Evolutionary conservation across 306 rosid genomes (phyloP).

Genomic region (Biancaea sappan): DNA sequence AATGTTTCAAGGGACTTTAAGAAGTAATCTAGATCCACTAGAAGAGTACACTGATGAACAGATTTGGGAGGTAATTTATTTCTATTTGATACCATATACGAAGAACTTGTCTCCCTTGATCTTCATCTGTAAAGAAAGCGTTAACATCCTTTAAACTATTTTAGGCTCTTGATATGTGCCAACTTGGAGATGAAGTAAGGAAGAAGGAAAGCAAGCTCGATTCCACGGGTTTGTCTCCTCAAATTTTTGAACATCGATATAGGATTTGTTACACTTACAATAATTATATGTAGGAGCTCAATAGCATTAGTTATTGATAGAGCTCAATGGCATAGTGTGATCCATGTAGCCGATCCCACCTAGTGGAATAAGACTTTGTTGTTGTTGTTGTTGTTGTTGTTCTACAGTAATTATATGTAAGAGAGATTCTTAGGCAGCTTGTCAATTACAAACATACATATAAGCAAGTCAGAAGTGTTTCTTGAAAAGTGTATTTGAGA

Average conservation of each 20-base stretch:
- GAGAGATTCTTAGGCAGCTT: too few species aligned
- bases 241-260: slow-evolving; percentile 23
- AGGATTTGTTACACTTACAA: too few species aligned
- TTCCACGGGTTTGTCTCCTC: slow-evolving; percentile 56
- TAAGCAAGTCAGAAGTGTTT: background rate
- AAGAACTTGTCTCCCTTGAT: background rate
- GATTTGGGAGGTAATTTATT: slow-evolving; percentile 77
- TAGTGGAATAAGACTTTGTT: too few species aligned
- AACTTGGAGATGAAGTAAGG: slow-evolving; percentile 88
- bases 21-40: slow-evolving; percentile 81
- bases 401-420: too few species aligned
- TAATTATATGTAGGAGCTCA: too few species aligned
- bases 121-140: background rate
- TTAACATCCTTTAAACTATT: background rate
- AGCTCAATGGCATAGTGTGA: too few species aligned
- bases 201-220: slow-evolving; percentile 77
- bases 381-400: too few species aligned
- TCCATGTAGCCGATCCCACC: too few species aligned
- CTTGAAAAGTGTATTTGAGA: background rate
- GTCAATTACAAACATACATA: background rate
- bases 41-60: slow-evolving; percentile 83
- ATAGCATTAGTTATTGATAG: too few species aligned
- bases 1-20: slow-evolving; percentile 89
- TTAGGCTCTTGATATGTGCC: slow-evolving; percentile 83
- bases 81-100: slow-evolving; percentile 26